Evolutionary conservation across 805 yeast genomes (phyloP).

Genomic region (Ogataea allantospora): DNA sequence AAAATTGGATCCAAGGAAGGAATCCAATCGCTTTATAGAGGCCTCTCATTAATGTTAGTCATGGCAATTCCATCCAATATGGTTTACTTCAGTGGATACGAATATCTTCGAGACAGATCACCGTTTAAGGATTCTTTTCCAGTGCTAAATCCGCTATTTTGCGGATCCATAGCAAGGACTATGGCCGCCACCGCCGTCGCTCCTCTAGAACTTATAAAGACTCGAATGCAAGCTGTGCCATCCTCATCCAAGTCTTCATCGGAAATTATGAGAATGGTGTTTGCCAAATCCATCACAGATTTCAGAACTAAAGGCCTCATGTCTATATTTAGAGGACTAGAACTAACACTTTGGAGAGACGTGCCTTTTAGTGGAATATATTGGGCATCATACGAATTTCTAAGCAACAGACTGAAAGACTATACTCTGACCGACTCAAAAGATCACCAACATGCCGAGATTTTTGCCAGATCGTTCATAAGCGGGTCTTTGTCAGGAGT

Average conservation of each 20-base stretch:
- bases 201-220: conserved; percentile 83
- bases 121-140: conserved; percentile 41
- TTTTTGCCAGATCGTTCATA: conserved; percentile 64
- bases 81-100: conserved; percentile 93
- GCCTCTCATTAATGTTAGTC: conserved; percentile 72
- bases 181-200: conserved; percentile 82
- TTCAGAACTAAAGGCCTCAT: conserved; percentile 54
- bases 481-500: conserved; percentile 85
- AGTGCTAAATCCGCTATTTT: conserved; percentile 66
- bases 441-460: conserved; percentile 24
- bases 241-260: conserved; percentile 35
- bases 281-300: conserved; percentile 36
- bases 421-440: conserved; percentile 22
- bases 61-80: conserved; percentile 95
- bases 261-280: conserved; percentile 48
- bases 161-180: conserved; percentile 83
- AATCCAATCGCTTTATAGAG: conserved; percentile 77
- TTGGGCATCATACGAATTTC: conserved; percentile 82
- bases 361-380: conserved; percentile 95
- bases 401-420: conserved; percentile 31
- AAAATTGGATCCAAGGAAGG: conserved; percentile 77
- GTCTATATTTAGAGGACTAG: conserved; percentile 78
- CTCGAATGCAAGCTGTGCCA: conserved; percentile 89
- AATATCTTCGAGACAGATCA: conserved; percentile 74
- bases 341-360: conserved; percentile 91